phyloP scores from a whole-genome alignment of 495 filamentous ascomycete species.

The Xylaria scruposa region DNA sequence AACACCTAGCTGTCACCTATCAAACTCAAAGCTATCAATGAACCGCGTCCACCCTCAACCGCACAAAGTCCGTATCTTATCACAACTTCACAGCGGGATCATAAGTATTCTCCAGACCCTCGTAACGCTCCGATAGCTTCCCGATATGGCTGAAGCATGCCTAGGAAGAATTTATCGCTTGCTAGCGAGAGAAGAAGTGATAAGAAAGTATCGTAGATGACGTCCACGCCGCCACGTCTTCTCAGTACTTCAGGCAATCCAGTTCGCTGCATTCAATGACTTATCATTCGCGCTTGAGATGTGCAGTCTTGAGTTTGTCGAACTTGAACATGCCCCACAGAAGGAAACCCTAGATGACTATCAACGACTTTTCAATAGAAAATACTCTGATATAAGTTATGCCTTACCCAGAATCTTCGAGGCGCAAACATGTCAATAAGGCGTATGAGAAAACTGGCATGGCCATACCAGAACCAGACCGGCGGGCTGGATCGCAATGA shows the following conservation, averaged over 20 bases:
- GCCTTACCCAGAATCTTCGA: background rate
- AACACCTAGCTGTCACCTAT: background rate
- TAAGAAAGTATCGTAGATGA: too few species aligned
- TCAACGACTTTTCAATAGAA: background rate
- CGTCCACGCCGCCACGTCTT: background rate
- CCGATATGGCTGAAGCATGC: background rate
- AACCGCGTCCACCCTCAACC: background rate
- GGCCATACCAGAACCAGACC: background rate
- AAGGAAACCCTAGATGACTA: background rate
- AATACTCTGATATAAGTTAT: background rate
- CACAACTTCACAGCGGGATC: background rate
- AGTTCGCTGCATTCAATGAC: background rate
- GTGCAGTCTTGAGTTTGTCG: background rate
- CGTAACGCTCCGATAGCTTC: background rate
- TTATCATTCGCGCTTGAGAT: background rate
- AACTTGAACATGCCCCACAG: background rate
- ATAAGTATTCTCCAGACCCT: background rate
- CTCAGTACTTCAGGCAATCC: background rate
- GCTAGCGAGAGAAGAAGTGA: background rate
- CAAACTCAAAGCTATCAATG: background rate
- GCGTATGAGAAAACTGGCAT: background rate
- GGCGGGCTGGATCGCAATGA: background rate
- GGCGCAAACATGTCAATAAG: background rate
- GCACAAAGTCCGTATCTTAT: background rate
- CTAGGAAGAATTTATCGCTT: background rate